Base-by-base conservation (phyloP, 2,329 filamentous ascomycete species). In the Thielaviopsis euricoi region DNA sequence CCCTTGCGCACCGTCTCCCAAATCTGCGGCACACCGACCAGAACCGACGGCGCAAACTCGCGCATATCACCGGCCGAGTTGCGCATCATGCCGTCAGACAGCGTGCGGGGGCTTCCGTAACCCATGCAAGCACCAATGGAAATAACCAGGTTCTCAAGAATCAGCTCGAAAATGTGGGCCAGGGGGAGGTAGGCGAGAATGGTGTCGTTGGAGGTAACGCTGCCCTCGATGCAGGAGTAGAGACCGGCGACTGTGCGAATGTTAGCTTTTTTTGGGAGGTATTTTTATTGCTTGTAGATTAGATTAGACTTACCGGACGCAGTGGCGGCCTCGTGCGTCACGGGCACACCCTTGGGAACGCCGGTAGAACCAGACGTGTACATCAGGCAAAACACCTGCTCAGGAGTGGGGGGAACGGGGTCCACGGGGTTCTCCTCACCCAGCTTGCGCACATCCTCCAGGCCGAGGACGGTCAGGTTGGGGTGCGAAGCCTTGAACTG, bases 1-100 rank as follows among this genome's bases (percentile, higher is more conserved):
- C 93, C 93, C 76, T 98, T 98, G 76, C 89, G 91, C 66, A 98
- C 86, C 1, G 88, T 90, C 73, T 98, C 93, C 90, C 91, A 98
- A 33, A 98, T 86, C 60, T 94, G 90, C 1, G 93, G 93, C 2
- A 98, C 93, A 69, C 93, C 93, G 46, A 96, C 86, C 68, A 98
- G 80, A 67, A 96, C 80, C 1, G 89, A 94, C 0, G 93, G 93
- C 64, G 80, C 80, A 68, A 97, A 86, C 67, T 96, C 90, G 61
- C 87, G 86, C 72, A 98, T 95, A 65, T 98, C 93, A 64, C 93
- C 91, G 64, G 84, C 82, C 74, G 87, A 96, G 71, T 97, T 93
- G 63, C 85, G 83, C 71, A 95, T 86, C 21, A 87, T 94, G 3
- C 75, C 72, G 67, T 97, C 91, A 7, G 90, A 87, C 58, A 98